Evolutionary conservation across 2,329 filamentous ascomycete genomes (phyloP).

Genomic region (Cryphonectria carpinicola): DNA sequence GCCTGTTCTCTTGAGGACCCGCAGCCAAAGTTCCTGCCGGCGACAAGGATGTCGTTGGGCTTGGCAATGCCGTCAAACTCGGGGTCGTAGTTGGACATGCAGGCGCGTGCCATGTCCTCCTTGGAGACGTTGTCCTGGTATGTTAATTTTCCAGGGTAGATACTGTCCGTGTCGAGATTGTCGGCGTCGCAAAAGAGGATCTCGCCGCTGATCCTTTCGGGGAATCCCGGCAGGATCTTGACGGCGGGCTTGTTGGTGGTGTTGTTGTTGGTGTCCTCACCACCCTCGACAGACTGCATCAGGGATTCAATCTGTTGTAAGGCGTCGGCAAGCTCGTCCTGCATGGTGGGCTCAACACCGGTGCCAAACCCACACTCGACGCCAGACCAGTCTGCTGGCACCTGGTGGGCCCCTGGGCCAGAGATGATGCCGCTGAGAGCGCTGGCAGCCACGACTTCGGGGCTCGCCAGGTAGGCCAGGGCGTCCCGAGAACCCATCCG

Average conservation of each 20-base stretch:
- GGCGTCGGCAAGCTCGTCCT: background rate
- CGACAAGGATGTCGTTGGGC: constrained; percentile 78
- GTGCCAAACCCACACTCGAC: constrained; percentile 44
- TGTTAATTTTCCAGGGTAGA: constrained; percentile 88
- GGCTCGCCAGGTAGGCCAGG: constrained; percentile 83
- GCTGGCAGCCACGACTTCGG: constrained; percentile 90
- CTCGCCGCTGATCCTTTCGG: constrained; percentile 79
- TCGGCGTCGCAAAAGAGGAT: constrained; percentile 83
- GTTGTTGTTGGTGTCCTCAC: too few species aligned
- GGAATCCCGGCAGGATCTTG: constrained; percentile 69
- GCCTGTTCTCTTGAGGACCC: constrained; percentile 86
- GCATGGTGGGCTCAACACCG: background rate
- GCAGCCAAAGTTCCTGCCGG: constrained; percentile 88
- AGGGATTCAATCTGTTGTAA: background rate
- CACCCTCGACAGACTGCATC: background rate
- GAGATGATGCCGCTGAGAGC: constrained; percentile 72
- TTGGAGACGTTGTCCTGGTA: constrained; percentile 81
- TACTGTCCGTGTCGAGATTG: constrained; percentile 89
- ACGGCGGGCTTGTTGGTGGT: background rate
- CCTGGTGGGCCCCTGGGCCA: constrained; percentile 76
- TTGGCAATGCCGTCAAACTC: constrained; percentile 67
- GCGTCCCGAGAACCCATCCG: constrained; percentile 83
- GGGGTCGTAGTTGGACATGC: constrained; percentile 92
- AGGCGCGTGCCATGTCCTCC: constrained; percentile 79
- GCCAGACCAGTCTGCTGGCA: constrained; percentile 59